Evolutionary conservation across 2,329 filamentous ascomycete genomes (phyloP).

Genomic region (Gyromitra esculenta): DNA sequence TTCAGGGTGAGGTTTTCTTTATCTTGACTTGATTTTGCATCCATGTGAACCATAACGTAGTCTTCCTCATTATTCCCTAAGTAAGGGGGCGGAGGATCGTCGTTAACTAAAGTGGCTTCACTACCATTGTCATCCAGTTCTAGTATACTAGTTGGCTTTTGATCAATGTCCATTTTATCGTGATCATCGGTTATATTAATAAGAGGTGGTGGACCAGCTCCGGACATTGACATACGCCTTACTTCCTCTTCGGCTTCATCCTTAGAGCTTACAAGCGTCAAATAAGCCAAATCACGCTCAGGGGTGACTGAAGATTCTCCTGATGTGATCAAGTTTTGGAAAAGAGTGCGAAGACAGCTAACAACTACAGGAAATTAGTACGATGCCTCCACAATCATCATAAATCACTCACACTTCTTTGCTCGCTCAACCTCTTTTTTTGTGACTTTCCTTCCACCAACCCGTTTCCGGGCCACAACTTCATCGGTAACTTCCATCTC

Average conservation of each 20-base stretch:
- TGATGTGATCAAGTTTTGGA: constrained; percentile 74
- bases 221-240: constrained; percentile 50
- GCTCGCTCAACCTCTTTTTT: constrained; percentile 69
- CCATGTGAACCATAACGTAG: constrained; percentile 61
- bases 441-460: constrained; percentile 77
- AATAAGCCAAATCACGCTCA: constrained; percentile 78
- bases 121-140: constrained; percentile 55
- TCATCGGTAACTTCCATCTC: constrained; percentile 72
- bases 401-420: constrained; percentile 74
- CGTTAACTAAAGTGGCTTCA: constrained; percentile 55
- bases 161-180: constrained; percentile 56
- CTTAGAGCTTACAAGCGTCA: constrained; percentile 74
- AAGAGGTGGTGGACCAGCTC: constrained; percentile 37
- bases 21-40: constrained; percentile 57
- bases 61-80: constrained; percentile 52
- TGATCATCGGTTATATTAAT: constrained; percentile 41
- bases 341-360: constrained; percentile 76
- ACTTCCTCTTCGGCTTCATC: constrained; percentile 63
- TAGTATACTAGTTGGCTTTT: constrained; percentile 29
- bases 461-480: constrained; percentile 72
- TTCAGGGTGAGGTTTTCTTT: constrained; percentile 61
- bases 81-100: constrained; percentile 54
- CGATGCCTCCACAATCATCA: constrained; percentile 50
- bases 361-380: constrained; percentile 68
- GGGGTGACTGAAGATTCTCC: constrained; percentile 72